phyloP scores from a whole-genome alignment of 176 grass and related monocot species.

The Cenchrus fungigraminus region DNA sequence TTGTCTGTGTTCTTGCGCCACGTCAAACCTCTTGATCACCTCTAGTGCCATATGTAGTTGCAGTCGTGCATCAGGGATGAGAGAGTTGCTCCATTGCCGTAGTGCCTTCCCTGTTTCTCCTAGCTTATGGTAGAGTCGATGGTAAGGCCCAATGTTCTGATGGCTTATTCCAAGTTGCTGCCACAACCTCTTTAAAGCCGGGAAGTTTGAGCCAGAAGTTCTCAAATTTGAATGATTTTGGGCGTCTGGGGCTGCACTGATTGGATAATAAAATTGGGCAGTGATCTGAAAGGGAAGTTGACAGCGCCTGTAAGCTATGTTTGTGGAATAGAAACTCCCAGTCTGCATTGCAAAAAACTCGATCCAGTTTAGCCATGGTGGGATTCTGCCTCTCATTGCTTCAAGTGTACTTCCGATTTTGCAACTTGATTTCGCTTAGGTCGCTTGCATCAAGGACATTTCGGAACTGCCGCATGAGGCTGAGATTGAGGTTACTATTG shows the following conservation, averaged over 20 bases:
- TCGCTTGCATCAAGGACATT: rapidly evolving
- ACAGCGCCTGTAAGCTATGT: background rate
- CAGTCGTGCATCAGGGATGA: background rate
- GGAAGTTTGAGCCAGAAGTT: background rate
- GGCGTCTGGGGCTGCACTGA: background rate
- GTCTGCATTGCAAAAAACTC: background rate
- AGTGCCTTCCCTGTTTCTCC: background rate
- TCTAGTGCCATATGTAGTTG: background rate
- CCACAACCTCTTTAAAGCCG: background rate
- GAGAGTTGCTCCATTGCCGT: background rate
- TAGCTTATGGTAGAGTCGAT: background rate
- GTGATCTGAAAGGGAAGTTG: background rate
- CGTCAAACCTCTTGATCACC: background rate
- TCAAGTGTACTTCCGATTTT: background rate
- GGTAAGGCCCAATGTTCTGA: background rate
- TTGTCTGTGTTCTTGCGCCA: too few relatives aligned
- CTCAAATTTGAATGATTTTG: background rate
- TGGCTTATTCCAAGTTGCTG: background rate
- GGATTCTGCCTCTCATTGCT: background rate
- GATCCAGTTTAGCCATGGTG: background rate
- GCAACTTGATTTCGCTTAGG: background rate
- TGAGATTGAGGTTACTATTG: background rate
- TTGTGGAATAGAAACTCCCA: background rate
- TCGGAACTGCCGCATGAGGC: background rate
- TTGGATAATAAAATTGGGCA: background rate